Evolutionary conservation across 306 rosid species (phyloP).

Genomic region (Begonia masoniana): DNA sequence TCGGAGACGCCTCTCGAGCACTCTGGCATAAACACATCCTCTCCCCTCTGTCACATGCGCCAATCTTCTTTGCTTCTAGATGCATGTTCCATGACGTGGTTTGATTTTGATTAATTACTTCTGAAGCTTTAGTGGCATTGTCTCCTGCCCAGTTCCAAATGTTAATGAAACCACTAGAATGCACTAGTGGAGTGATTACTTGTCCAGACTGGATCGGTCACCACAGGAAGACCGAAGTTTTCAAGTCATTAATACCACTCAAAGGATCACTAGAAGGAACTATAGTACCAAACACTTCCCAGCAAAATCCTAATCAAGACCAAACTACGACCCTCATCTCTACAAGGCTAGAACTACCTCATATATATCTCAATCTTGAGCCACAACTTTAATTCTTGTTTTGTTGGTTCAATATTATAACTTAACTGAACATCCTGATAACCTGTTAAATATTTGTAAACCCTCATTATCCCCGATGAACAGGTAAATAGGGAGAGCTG

Average conservation of each 20-base stretch:
- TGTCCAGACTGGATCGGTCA: constrained; percentile 19
- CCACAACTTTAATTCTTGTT: constrained; percentile 17
- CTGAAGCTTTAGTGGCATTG: constrained; percentile 15
- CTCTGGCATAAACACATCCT: constrained; percentile 6
- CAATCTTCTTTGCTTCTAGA: constrained; percentile 18
- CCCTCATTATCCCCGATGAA: constrained; percentile 23
- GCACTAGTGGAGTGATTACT: constrained; percentile 19
- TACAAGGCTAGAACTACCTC: constrained; percentile 22
- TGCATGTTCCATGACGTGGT: constrained; percentile 18
- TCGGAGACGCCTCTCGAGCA: constrained; percentile 18
- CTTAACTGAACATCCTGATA: constrained; percentile 21
- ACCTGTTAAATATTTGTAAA: constrained; percentile 18
- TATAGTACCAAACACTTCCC: constrained; percentile 23
- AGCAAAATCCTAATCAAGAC: constrained; percentile 14
- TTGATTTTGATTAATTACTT: constrained; percentile 14
- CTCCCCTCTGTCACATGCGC: constrained; percentile 21
- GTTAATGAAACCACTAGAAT: constrained; percentile 14
- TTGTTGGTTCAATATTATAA: constrained; percentile 20
- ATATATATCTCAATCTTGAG: constrained; percentile 14
- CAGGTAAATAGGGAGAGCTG: constrained; percentile 10
- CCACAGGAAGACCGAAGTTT: constrained; percentile 21
- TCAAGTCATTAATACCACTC: constrained; percentile 16
- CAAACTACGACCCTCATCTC: constrained; percentile 19
- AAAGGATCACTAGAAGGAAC: constrained; percentile 18
- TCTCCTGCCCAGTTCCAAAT: constrained; percentile 22